Conservation (phyloP, 1,284 basidiomycete genomes). For the Trametes pubescens region DNA sequence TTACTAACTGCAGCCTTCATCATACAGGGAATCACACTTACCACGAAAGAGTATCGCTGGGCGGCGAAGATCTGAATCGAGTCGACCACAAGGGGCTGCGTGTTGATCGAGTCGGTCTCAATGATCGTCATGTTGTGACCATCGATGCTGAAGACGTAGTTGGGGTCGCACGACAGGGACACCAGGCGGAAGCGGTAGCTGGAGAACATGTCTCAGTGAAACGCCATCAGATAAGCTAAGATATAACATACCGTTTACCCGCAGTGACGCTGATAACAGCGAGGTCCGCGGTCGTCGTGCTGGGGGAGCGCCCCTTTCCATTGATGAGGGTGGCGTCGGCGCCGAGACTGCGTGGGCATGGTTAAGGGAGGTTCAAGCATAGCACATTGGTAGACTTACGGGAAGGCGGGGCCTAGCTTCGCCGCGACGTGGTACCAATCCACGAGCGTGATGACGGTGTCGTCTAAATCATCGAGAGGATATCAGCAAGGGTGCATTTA, state of each 20-base stretch:
- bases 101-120: constrained; percentile 43
- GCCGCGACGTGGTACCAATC: constrained; percentile 40
- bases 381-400: constrained; percentile 21
- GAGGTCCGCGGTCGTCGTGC: constrained; percentile 36
- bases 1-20: not conserved
- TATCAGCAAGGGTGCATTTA: not conserved
- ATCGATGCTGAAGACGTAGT: constrained; percentile 46
- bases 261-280: constrained; percentile 43
- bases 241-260: constrained; percentile 43
- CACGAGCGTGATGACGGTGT: constrained; percentile 38
- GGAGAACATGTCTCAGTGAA: not conserved
- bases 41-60: constrained; percentile 46
- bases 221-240: constrained; percentile 14
- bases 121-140: constrained; percentile 47
- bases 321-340: constrained; percentile 58
- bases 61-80: constrained; percentile 46
- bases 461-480: constrained; percentile 23
- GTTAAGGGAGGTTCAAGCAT: not conserved
- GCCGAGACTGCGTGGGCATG: constrained; percentile 14
- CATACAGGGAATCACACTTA: not conserved
- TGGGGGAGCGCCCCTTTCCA: constrained; percentile 47
- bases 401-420: constrained; percentile 30
- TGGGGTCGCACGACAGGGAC: constrained; percentile 52
- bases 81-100: constrained; percentile 45
- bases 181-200: constrained; percentile 54